These are phyloP conservation scores for Globisporangium carolinianum DNA, from an alignment of 352 stramenopile genomes.

Conservation along the genomic window DNA sequence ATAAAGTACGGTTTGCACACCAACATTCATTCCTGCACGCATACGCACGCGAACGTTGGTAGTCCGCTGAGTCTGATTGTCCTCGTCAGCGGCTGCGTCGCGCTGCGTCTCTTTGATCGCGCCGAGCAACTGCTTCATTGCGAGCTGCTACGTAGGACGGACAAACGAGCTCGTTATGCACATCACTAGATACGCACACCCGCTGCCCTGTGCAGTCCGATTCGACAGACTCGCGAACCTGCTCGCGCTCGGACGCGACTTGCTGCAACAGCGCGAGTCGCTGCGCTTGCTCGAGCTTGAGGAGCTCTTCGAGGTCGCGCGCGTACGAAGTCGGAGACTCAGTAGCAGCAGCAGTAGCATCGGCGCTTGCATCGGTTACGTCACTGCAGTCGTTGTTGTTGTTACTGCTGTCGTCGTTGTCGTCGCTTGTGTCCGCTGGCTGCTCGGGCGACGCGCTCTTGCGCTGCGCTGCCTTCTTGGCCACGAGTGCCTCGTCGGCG, in stretches of 20 bases:
- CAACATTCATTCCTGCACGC: no score
- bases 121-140: conserved; percentile 45
- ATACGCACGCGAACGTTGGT: conserved; percentile 18
- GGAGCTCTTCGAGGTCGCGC: conserved; percentile 39
- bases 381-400: conserved; percentile 9
- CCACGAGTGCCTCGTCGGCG: conserved; percentile 8
- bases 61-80: conserved; percentile 18
- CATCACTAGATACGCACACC: neutral
- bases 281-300: conserved; percentile 41
- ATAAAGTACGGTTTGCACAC: no score
- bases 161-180: neutral
- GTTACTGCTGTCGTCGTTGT: conserved; percentile 5
- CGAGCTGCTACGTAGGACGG: conserved; percentile 17
- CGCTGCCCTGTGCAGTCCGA: neutral
- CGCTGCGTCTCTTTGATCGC: conserved; percentile 13
- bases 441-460: conserved; percentile 3
- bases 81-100: neutral
- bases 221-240: conserved; percentile 16
- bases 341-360: neutral
- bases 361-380: neutral
- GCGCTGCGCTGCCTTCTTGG: conserved; percentile 11
- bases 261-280: conserved; percentile 51
- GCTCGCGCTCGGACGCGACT: conserved; percentile 43
- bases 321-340: conserved; percentile 13
- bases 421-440: neutral